Base-by-base conservation (phyloP, 495 filamentous ascomycete species). In the Hypoxylon lienhwacheense region DNA sequence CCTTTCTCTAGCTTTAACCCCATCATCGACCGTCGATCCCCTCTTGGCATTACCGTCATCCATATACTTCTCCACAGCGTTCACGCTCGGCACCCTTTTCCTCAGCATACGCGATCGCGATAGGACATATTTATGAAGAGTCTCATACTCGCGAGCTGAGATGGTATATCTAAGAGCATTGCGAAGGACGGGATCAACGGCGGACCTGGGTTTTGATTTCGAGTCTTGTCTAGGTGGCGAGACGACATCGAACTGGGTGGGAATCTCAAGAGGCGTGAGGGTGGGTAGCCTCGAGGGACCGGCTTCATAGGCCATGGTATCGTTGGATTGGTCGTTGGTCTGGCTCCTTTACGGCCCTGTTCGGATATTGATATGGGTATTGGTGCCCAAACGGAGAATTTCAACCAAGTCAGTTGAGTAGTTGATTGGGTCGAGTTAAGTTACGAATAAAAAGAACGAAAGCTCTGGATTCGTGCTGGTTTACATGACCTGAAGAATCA, bases 81-180 rank as follows among this genome's bases (percentile, higher is more conserved):
- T 74, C 7, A 77, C 73, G 22, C 69, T 77, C 7, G 85, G 86
- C 8, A 87, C 74, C 29, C 81, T 80, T 61, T 72, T 80, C 55
- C 81, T 79, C 3, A 90, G 64, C n/a, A 73, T 53, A 22, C 74
- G 74, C 47, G 85, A 82, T 28, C 85, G 84, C 54, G 85, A 88
- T 46, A 86, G 77, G 25, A 90, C 80, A 59, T 88, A 86, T 63
- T 84, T 83, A 70, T 95, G 88, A 16, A 96, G 81, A 2, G 84
- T 74, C 54, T 86, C 81, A 71, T 96, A 95, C 66, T 96, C 91
- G 68, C 85, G 83, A 35, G 86, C 84, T 69, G 86, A 91, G 35
- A 96, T 80, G 48, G 85, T 89, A 70, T 93, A 86, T 56, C 90
- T 83, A 44, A 95, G 77, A 31, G 87, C 84, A 70, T 90, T 91